Conservation (phyloP, 495 filamentous ascomycete species). For the Penicillium atrosanguineum region DNA sequence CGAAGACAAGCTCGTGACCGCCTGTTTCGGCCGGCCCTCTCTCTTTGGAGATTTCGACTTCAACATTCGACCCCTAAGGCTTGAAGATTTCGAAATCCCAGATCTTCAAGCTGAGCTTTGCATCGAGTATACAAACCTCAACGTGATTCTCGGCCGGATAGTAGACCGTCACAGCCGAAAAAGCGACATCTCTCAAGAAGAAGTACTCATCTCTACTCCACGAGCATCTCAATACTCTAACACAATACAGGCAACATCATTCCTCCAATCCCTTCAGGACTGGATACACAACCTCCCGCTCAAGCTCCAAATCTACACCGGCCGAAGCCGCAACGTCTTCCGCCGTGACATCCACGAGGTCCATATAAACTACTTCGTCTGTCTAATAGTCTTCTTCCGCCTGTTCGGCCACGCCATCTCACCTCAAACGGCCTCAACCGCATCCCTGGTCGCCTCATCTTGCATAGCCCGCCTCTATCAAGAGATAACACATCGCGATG, state of each 20-base stretch:
- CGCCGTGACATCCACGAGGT: constrained; percentile 3
- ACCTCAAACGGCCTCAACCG: background rate
- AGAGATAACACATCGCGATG: constrained; percentile 2
- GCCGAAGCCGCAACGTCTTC: background rate
- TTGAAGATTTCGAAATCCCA: background rate
- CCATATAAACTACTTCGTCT: constrained; percentile 11
- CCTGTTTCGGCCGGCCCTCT: constrained; percentile 6
- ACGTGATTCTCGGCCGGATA: constrained; percentile 3
- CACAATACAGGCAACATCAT: background rate
- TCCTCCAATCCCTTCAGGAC: constrained; percentile 3
- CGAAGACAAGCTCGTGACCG: constrained; percentile 3
- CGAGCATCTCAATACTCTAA: background rate
- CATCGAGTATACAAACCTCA: constrained; percentile 5
- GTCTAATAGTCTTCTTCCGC: constrained; percentile 8
- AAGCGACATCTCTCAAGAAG: background rate
- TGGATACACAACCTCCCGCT: constrained; percentile 1
- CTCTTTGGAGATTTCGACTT: constrained; percentile 1
- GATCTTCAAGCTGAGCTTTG: constrained; percentile 1
- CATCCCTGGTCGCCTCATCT: constrained; percentile 5
- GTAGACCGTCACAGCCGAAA: constrained; percentile 3
- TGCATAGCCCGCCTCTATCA: constrained; percentile 9
- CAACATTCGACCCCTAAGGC: background rate
- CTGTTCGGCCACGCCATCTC: constrained; percentile 2
- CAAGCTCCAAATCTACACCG: background rate
- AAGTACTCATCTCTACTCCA: background rate